Conservation (phyloP, 164 flowering plant genomes). For the Kalanchoe fedtschenkoi region DNA sequence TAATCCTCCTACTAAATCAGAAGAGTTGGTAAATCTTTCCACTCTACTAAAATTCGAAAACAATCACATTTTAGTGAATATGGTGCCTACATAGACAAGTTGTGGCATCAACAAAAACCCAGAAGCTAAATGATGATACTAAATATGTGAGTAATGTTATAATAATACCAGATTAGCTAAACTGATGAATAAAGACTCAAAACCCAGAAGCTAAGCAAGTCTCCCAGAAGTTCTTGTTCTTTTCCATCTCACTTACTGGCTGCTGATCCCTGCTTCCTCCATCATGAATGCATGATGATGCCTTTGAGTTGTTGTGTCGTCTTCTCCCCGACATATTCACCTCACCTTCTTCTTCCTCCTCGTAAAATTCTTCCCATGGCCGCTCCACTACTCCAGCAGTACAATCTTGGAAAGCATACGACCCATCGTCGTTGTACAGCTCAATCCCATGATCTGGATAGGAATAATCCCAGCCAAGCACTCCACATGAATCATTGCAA, state of each 20-base stretch:
- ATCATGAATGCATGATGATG: constrained; percentile 11
- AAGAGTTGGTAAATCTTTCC: no score
- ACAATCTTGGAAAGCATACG: neutral
- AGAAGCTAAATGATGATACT: no score
- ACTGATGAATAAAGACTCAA: constrained; percentile 10
- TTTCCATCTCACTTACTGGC: constrained; percentile 26
- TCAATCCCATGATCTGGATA: constrained; percentile 2
- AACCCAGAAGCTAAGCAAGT: constrained; percentile 41
- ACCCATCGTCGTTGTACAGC: neutral
- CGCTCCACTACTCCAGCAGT: neutral
- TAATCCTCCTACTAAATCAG: no score
- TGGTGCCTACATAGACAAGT: no score
- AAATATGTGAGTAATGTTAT: neutral
- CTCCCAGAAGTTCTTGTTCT: constrained; percentile 51
- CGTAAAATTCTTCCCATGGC: constrained; percentile 14
- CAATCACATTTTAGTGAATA: no score
- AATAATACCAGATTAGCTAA: constrained; percentile 11
- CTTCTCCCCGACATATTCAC: neutral
- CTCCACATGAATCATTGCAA: constrained; percentile 17
- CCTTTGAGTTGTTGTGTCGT: constrained; percentile 10
- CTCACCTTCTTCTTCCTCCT: constrained; percentile 12
- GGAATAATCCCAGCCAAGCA: neutral
- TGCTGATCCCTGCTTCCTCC: constrained; percentile 2
- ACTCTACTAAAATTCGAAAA: no score
- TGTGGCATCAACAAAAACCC: no score